phyloP scores from a whole-genome alignment of 352 stramenopile genomes.

The Phytophthora idaei region DNA sequence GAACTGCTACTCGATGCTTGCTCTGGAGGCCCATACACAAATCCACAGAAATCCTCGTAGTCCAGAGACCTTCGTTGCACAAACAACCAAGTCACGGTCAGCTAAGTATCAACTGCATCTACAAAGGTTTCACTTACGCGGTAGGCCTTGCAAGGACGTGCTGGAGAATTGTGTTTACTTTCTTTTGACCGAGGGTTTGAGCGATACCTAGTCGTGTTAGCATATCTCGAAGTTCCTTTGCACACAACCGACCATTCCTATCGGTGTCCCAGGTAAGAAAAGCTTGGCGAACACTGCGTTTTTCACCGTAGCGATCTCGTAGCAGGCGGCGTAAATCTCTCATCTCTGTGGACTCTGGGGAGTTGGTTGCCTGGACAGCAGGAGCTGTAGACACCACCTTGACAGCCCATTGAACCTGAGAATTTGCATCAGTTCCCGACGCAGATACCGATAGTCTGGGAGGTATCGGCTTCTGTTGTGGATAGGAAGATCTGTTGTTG shows the following conservation, averaged over 20 bases:
- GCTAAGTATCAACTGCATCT: neutral
- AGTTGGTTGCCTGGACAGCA: neutral
- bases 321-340: slow-evolving; percentile 47
- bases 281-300: slow-evolving; percentile 53
- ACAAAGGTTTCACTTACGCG: slow-evolving; percentile 29
- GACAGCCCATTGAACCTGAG: slow-evolving; percentile 50
- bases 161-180: slow-evolving; percentile 44
- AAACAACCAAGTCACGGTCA: slow-evolving; percentile 4
- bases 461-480: neutral
- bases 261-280: slow-evolving; percentile 68
- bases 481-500: neutral
- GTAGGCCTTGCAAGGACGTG: slow-evolving; percentile 40
- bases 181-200: slow-evolving; percentile 39
- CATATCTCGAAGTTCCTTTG: slow-evolving; percentile 49
- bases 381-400: slow-evolving; percentile 17
- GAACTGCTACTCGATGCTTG: neutral
- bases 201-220: slow-evolving; percentile 46
- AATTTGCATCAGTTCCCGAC: slow-evolving; percentile 11
- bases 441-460: neutral
- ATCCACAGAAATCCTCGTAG: slow-evolving; percentile 58
- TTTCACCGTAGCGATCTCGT: slow-evolving; percentile 64
- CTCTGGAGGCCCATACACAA: slow-evolving; percentile 31
- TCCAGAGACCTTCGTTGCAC: slow-evolving; percentile 35
- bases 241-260: slow-evolving; percentile 53
- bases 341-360: slow-evolving; percentile 22